Evolutionary conservation across 2,329 filamentous ascomycete genomes (phyloP).

Genomic region (Fusarium liriodendri): DNA sequence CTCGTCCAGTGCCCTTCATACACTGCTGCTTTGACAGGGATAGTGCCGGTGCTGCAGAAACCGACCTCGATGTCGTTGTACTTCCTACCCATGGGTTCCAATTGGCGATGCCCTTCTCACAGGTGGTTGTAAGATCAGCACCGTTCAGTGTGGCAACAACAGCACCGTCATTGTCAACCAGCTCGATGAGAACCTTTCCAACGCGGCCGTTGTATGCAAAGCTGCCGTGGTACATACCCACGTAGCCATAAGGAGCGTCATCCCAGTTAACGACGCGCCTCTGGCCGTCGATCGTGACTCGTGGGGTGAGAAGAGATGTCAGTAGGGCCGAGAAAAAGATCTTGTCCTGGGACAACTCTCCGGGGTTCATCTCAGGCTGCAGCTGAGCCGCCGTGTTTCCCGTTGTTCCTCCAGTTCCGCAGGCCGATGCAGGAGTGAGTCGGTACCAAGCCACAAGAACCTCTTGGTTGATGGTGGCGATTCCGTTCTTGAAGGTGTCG

Average conservation of each 20-base stretch:
- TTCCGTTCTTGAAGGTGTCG: neutral
- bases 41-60: neutral
- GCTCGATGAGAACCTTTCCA: neutral
- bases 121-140: neutral
- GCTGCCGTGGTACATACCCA: neutral
- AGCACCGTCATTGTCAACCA: neutral
- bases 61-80: neutral
- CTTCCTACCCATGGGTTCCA: neutral
- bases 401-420: neutral
- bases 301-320: neutral
- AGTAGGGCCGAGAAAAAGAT: neutral
- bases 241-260: neutral
- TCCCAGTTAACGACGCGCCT: neutral
- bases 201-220: neutral
- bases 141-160: neutral
- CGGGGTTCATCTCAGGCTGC: neutral
- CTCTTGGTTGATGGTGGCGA: neutral
- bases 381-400: neutral
- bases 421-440: neutral
- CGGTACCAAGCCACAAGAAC: neutral
- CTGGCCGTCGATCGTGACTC: neutral
- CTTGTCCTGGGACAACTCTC: neutral
- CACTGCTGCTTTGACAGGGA: neutral
- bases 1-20: neutral
- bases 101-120: neutral